Base-by-base conservation (phyloP, 75 land plant genomes). In the Pseudotsuga menziesii region DNA sequence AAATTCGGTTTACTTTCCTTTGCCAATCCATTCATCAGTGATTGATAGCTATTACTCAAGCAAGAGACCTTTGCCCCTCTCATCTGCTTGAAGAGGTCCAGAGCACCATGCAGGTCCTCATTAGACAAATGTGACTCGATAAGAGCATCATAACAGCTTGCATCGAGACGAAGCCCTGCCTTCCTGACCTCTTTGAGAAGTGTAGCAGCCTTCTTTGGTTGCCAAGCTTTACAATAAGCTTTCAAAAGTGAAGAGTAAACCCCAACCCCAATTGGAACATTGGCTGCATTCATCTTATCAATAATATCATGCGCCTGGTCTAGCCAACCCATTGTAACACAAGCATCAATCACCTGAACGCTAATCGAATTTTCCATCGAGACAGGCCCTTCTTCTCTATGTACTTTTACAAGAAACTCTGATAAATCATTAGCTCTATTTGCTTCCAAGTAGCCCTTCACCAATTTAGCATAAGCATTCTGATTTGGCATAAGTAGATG, bases 231-330 rank as follows among this genome's bases (percentile, higher is more conserved):
- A 27, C 86, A 82, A 62, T 91, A 91, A 55, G 91, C 88, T 79
- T 86, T 88, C 7, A 91, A 73, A n/a, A 91, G 87, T 2, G 86
- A 82, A 14, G 85, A 73, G 78, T 88, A 91, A 25, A 88, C 79
- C 22, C 87, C 82, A 57, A 84, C 81, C 55, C 87, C 80, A 35
- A 80, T 44, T 62, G 78, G 84, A 17, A 91, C 72, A 32, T 90
- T 89, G 66, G 85, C 74, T 66, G 80, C 77, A 15, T 76, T 78
- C 91, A 91, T 82, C 76, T 91, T 89, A 81, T 88, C 90, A 39
- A 91, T 77, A 64, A 91, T 78, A 76, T 88, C 93, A 84, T 91
- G 91, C 64, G 93, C 93, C 72, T 85, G 83, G 57, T 91, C 91
- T 78, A 88, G 78, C 85, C 84, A 84, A 4, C 87, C 88, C 60